Conservation (phyloP, 805 yeast species). For the Candida quercuum region DNA sequence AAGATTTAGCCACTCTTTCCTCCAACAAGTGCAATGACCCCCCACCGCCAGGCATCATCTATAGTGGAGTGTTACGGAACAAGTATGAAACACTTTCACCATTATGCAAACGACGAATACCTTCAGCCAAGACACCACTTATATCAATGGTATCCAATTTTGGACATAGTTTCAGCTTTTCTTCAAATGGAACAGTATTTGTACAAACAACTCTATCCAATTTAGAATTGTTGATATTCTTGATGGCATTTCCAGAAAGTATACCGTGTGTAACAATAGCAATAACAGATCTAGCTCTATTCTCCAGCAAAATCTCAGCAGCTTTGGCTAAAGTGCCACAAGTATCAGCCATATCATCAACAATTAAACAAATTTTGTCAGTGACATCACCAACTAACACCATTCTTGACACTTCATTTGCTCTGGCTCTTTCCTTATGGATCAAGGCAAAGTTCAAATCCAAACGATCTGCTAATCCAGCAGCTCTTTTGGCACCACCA, state of each 20-base stretch:
- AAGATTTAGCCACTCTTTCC: too few species aligned
- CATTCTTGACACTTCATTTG: slow-evolving; percentile 81
- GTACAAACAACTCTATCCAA: slow-evolving; percentile 71
- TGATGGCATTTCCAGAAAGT: slow-evolving; percentile 67
- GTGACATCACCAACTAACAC: slow-evolving; percentile 82
- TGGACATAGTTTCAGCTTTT: slow-evolving; percentile 52
- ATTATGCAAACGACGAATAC: slow-evolving; percentile 78
- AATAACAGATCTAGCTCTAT: slow-evolving; percentile 66
- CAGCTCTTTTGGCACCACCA: slow-evolving; percentile 90
- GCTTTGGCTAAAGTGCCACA: slow-evolving; percentile 85
- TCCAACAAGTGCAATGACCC: too few species aligned
- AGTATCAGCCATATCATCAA: slow-evolving; percentile 89
- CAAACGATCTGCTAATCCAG: slow-evolving; percentile 72
- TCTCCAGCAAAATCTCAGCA: slow-evolving; percentile 64
- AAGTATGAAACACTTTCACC: slow-evolving; percentile 83
- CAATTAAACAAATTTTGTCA: slow-evolving; percentile 68
- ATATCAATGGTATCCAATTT: slow-evolving; percentile 66
- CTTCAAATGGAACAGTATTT: slow-evolving; percentile 74
- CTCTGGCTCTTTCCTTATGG: slow-evolving; percentile 79
- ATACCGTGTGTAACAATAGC: slow-evolving; percentile 85
- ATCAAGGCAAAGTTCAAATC: slow-evolving; percentile 80
- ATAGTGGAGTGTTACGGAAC: slow-evolving; percentile 59
- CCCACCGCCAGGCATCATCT: neutral
- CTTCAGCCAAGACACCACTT: slow-evolving; percentile 71
- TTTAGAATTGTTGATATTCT: slow-evolving; percentile 63